A percentile compares a stretch with the other conserved stretches of the same genome.
Evolutionary conservation across 2,329 filamentous ascomycete genomes (phyloP).

Genomic region (Pseudogymnoascus sp.): DNA sequence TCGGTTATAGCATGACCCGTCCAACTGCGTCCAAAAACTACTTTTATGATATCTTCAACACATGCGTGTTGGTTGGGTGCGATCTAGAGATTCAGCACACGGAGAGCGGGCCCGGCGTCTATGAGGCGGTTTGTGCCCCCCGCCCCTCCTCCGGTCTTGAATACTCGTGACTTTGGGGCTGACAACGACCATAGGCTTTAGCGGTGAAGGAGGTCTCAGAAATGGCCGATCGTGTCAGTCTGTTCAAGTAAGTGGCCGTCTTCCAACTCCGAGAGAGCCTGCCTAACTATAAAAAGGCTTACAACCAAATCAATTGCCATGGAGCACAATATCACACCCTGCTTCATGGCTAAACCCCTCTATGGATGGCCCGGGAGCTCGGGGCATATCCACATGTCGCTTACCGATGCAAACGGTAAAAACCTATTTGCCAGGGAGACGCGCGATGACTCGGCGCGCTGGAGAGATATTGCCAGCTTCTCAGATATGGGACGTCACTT

Average conservation of each 20-base stretch:
- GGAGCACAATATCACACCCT: conserved; percentile 85
- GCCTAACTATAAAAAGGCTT: not conserved
- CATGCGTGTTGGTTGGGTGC: conserved; percentile 68
- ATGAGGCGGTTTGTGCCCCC: conserved; percentile 50
- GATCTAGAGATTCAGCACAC: conserved; percentile 93
- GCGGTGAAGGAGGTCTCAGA: conserved; percentile 72
- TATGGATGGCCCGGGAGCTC: conserved; percentile 88
- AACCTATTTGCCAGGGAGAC: conserved; percentile 74
- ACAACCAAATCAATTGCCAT: conserved; percentile 71
- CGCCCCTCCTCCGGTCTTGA: not conserved
- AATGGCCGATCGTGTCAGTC: conserved; percentile 83
- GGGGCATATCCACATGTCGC: conserved; percentile 89
- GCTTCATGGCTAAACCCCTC: conserved; percentile 98
- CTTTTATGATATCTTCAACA: conserved; percentile 79
- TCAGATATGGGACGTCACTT: conserved; percentile 89
- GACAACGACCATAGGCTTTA: conserved; percentile 72
- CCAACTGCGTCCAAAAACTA: conserved; percentile 86
- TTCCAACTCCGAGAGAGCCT: not conserved
- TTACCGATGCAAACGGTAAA: conserved; percentile 66
- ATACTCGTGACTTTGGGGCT: not conserved
- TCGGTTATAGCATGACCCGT: conserved; percentile 82
- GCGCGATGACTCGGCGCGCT: conserved; percentile 61
- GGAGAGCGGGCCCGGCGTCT: conserved; percentile 87
- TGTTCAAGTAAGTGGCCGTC: conserved; percentile 80
- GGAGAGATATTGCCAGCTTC: conserved; percentile 66